Conservation (phyloP, 805 yeast species). For the Isabelozyma rhagii region DNA sequence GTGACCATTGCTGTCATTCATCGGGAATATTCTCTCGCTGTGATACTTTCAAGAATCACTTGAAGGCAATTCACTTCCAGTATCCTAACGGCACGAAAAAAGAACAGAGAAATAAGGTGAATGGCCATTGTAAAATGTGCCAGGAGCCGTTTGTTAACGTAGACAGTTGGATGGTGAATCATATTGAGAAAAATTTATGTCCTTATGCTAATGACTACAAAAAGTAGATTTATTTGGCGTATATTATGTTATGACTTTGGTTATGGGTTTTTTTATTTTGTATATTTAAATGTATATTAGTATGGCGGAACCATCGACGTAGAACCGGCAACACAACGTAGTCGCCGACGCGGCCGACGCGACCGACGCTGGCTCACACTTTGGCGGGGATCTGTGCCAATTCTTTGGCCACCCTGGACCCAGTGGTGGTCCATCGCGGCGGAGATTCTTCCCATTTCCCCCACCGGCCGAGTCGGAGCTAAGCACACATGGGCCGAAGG, state of each 20-base stretch:
- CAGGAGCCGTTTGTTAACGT: slow-evolving; percentile 62
- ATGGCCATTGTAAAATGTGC: slow-evolving; percentile 80
- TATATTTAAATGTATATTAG: not conserved
- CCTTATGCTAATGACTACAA: slow-evolving; percentile 4
- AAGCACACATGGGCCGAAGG: no score
- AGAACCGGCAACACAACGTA: no score
- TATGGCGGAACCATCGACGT: no score
- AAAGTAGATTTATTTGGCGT: not conserved
- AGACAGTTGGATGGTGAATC: slow-evolving; percentile 75
- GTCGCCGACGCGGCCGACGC: no score
- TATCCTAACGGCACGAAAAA: slow-evolving; percentile 87
- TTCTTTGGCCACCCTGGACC: no score
- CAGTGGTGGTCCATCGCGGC: no score
- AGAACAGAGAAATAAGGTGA: slow-evolving; percentile 62
- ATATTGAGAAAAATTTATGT: slow-evolving; percentile 56
- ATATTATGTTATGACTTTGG: not conserved
- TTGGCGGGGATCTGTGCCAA: no score
- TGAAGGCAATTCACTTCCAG: slow-evolving; percentile 84
- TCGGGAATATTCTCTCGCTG: slow-evolving; percentile 86
- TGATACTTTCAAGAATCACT: slow-evolving; percentile 88
- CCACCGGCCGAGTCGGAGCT: no score
- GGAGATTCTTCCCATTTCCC: no score
- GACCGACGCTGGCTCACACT: no score
- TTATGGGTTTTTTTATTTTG: not conserved
- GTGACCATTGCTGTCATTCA: slow-evolving; percentile 61